Evolutionary conservation across 148 eudicot species (phyloP).

Genomic region (Chenopodium berlandieri): DNA sequence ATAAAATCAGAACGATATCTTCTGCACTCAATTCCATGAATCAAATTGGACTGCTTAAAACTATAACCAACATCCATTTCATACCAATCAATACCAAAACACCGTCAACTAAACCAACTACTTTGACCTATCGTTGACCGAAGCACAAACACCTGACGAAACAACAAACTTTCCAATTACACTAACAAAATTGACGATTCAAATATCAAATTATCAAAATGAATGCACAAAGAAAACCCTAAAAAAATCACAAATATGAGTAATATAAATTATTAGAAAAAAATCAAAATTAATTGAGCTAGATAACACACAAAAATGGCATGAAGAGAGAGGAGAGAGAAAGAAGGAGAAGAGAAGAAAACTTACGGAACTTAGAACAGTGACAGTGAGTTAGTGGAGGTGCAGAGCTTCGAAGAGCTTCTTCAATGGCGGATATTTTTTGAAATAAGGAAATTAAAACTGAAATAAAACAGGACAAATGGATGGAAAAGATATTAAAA

Average conservation of each 20-base stretch:
- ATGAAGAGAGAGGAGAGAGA: neutral
- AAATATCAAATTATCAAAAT: neutral
- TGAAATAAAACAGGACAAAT: neutral
- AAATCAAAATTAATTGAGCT: neutral
- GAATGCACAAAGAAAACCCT: constrained; percentile 22
- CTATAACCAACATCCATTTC: constrained; percentile 59
- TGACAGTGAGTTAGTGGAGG: constrained; percentile 8
- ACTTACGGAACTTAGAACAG: constrained; percentile 29
- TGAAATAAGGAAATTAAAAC: neutral
- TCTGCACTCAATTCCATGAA: constrained; percentile 38
- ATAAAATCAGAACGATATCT: constrained; percentile 34
- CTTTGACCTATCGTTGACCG: constrained; percentile 33
- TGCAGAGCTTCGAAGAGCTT: constrained; percentile 23
- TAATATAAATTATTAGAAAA: too few relatives aligned
- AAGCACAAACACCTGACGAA: constrained; percentile 31
- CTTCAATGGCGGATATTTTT: constrained; percentile 46
- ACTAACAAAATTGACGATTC: neutral
- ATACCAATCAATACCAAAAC: constrained; percentile 12
- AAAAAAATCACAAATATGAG: neutral
- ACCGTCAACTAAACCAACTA: neutral
- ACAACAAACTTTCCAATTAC: neutral
- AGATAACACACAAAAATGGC: neutral
- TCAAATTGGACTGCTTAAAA: constrained; percentile 51
- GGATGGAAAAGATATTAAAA: constrained; percentile 11
- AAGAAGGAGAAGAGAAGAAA: neutral